Evolutionary conservation across 352 stramenopile genomes (phyloP), one percentile per base, ranked within the genome.

Genomic region (Lagenidium sp.): DNA sequence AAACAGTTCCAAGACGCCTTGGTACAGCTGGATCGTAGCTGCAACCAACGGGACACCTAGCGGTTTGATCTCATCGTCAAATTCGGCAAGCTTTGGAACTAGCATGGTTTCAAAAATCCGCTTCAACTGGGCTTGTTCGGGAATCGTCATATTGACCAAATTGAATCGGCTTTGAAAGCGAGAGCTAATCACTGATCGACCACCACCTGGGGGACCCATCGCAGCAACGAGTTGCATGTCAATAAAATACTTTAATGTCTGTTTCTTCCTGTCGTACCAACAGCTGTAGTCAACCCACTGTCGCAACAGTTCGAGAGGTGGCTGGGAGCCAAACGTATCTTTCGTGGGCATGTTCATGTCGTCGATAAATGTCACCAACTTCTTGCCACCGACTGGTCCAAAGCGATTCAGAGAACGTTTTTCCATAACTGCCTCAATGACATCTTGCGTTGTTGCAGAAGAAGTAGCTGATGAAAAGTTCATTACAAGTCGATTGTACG

Each of bases 301-400:
- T 0, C 90, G 78, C 21, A 97, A 44, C 13, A 97, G 50, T 41
- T 96, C 89, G 2, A 97, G 60, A 0, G 90, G 85, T 1, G 89
- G 84, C 43, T 97, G 90, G 5, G 88, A 94, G 15, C 86, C 87
- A 47, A 96, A 97, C 41, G 70, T 60, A 44, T 97, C 87, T 44
- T 90, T 90, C 8, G 78, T 82, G 3, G 85, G 85, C 84, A 97
- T 96, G 53, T 97, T 97, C 60, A 97, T 67, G 47, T 97, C 87
- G 38, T 96, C 86, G 22, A 97, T 85, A 49, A 96, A 96, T 13
- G 83, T 93, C 26, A 96, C 68, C 0, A 97, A 65, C 35, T 88
- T 87, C 55, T 95, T 95, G 24, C 79, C 79, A 12, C 69, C 77
- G 0, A 91, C 66, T 12, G 87, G 87, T 1, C 87, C 87, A 20